Evolutionary conservation across 2,329 filamentous ascomycete genomes (phyloP).

Genomic region (Metarhizium rileyi): DNA sequence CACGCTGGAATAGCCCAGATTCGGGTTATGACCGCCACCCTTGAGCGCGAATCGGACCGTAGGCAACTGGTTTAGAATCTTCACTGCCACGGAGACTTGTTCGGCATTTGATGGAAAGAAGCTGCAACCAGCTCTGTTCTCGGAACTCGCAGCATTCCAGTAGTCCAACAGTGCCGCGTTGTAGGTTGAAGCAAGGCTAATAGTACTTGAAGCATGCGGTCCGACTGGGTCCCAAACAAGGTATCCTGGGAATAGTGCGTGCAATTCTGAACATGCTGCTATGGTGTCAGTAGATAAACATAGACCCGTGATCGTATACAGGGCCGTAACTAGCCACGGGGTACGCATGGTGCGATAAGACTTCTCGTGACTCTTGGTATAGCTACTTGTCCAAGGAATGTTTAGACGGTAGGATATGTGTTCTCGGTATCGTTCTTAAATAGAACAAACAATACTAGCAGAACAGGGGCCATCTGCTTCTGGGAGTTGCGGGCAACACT

Average conservation of each 20-base stretch:
- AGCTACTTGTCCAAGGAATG: no score
- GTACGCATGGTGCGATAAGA: background rate
- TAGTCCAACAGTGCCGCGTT: slow-evolving; percentile 9
- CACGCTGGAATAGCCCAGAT: slow-evolving; percentile 42
- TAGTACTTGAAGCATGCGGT: slow-evolving; percentile 1
- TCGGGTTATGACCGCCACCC: slow-evolving; percentile 48
- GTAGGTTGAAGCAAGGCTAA: slow-evolving; percentile 2
- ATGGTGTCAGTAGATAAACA: slow-evolving; percentile 4
- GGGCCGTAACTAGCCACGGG: background rate
- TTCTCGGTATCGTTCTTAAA: no score
- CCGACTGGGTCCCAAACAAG: slow-evolving; percentile 11
- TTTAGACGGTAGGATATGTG: no score
- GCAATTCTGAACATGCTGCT: slow-evolving; percentile 9
- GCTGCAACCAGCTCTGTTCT: slow-evolving; percentile 26
- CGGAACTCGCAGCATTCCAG: slow-evolving; percentile 10
- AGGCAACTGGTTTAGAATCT: slow-evolving; percentile 32
- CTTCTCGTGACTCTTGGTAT: no score
- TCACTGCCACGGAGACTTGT: slow-evolving; percentile 44
- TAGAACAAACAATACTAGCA: no score
- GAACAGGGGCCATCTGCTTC: no score
- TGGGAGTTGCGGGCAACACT: no score
- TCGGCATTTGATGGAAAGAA: slow-evolving; percentile 35
- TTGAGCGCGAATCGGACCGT: slow-evolving; percentile 44
- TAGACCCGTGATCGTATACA: background rate
- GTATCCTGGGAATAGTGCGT: slow-evolving; percentile 6